Conservation (phyloP, 1,284 basidiomycete genomes). For the Athelia sp. region DNA sequence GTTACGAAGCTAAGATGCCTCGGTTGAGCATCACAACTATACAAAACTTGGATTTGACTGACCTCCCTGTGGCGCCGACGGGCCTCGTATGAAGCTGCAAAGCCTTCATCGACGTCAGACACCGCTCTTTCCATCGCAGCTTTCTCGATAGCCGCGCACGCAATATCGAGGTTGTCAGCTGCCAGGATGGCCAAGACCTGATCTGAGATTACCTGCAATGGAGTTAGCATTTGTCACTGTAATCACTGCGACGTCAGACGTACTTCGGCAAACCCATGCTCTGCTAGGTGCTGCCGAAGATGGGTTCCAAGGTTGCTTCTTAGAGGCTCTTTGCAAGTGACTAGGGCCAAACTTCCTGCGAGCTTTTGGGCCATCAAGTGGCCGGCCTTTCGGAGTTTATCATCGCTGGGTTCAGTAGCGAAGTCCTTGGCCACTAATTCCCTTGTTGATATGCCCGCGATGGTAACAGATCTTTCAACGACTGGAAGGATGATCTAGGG, state of each 20-base stretch:
- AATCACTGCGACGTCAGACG: slow-evolving; percentile 3
- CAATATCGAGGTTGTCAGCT: slow-evolving; percentile 91
- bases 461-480: slow-evolving; percentile 98
- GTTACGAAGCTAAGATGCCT: slow-evolving; percentile 45
- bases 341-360: slow-evolving; percentile 93
- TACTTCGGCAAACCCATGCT: slow-evolving; percentile 87
- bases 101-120: slow-evolving; percentile 92
- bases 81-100: slow-evolving; percentile 77
- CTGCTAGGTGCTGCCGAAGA: slow-evolving; percentile 73
- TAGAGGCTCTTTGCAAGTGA: slow-evolving; percentile 98
- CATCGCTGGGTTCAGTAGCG: slow-evolving; percentile 89
- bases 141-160: slow-evolving; percentile 93
- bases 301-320: slow-evolving; percentile 91
- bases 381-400: slow-evolving; percentile 87
- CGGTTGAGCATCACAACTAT: slow-evolving; percentile 8
- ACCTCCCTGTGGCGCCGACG: slow-evolving; percentile 89
- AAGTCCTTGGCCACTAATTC: slow-evolving; percentile 98
- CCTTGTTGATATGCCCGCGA: slow-evolving; percentile 95
- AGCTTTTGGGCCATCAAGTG: slow-evolving; percentile 97
- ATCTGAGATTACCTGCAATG: slow-evolving; percentile 53
- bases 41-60: slow-evolving; percentile 11
- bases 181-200: slow-evolving; percentile 78
- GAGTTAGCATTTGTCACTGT: slow-evolving; percentile 1
- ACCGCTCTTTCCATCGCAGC: slow-evolving; percentile 97
- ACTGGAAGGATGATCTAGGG: slow-evolving; percentile 90